Percentiles rank a stretch among this genome's conserved stretches.
phyloP scores from a whole-genome alignment of 768 basidiomycete genomes.

The Tylopilus vinaceipallidus region DNA sequence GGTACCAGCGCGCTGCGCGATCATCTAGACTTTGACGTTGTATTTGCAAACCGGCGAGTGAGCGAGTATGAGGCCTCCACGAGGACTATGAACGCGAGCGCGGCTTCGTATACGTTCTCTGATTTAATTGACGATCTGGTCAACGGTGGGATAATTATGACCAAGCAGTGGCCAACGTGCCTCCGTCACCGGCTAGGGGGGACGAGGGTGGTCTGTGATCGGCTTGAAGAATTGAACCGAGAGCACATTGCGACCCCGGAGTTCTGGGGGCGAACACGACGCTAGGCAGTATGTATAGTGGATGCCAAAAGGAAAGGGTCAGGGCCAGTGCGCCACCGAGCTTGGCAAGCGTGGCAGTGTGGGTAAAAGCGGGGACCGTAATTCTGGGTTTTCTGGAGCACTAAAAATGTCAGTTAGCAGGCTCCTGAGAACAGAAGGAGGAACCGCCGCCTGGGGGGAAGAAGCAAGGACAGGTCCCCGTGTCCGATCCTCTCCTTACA shows the following conservation, averaged over 20 bases:
- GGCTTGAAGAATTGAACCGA: slow-evolving; percentile 9
- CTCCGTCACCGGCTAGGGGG: background rate
- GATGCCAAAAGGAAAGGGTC: background rate
- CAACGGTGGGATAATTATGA: too few relatives aligned
- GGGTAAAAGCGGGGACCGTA: slow-evolving; percentile 10
- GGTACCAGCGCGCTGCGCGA: background rate
- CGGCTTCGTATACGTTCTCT: background rate
- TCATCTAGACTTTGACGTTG: background rate
- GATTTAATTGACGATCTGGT: too few relatives aligned
- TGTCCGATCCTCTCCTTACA: slow-evolving; percentile 10
- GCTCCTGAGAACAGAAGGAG: slow-evolving; percentile 6
- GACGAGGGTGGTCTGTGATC: slow-evolving; percentile 6
- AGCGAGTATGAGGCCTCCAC: background rate
- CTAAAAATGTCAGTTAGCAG: slow-evolving; percentile 15
- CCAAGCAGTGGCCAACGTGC: background rate
- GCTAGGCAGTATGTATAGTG: too few relatives aligned
- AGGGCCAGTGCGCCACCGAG: slow-evolving; percentile 13
- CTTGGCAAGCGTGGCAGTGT: slow-evolving; percentile 1
- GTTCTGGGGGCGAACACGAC: too few relatives aligned
- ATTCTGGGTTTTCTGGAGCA: slow-evolving; percentile 2
- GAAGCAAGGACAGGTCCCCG: slow-evolving; percentile 18
- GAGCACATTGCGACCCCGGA: slow-evolving; percentile 3
- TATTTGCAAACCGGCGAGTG: background rate
- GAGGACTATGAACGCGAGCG: background rate
- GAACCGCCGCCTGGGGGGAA: background rate